A percentile compares a stretch with the other conserved stretches of the same genome.
Evolutionary conservation across 306 rosid species (phyloP).

Genomic region (Acmispon strigosus): DNA sequence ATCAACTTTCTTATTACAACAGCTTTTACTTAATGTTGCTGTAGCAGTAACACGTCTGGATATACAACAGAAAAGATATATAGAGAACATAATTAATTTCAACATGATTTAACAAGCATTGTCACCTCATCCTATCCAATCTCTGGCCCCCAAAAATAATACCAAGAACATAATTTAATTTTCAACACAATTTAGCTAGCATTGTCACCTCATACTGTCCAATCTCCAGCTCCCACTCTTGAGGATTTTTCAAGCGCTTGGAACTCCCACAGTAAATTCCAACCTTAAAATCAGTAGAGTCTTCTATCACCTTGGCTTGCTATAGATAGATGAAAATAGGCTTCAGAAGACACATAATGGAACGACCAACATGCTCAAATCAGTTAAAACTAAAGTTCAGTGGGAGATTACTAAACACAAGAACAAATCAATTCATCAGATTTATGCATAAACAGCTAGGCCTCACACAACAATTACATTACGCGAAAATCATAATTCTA

Average conservation of each 20-base stretch:
- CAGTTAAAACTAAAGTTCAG: slow-evolving; percentile 1
- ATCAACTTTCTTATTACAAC: background rate
- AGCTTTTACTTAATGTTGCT: background rate
- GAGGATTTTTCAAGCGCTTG: slow-evolving; percentile 48
- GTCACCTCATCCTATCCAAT: too few relatives aligned
- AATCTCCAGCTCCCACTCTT: slow-evolving; percentile 66
- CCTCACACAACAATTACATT: background rate
- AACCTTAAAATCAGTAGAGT: slow-evolving; percentile 71
- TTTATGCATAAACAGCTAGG: background rate
- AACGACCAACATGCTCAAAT: background rate
- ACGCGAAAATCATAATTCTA: background rate
- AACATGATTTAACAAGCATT: too few relatives aligned
- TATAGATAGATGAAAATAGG: slow-evolving; percentile 21
- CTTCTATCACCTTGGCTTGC: slow-evolving; percentile 85
- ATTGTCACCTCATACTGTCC: slow-evolving; percentile 65
- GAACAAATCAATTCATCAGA: background rate
- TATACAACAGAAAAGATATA: background rate
- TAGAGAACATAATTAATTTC: background rate
- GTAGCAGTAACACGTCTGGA: background rate
- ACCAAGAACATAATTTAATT: background rate
- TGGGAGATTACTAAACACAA: background rate
- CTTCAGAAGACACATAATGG: slow-evolving; percentile 10
- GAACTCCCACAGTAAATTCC: slow-evolving; percentile 58
- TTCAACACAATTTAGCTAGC: slow-evolving; percentile 10
- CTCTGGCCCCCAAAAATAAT: too few relatives aligned